Evolutionary conservation across 352 stramenopile species (phyloP).

Genomic region (Phytophthora idaei): DNA sequence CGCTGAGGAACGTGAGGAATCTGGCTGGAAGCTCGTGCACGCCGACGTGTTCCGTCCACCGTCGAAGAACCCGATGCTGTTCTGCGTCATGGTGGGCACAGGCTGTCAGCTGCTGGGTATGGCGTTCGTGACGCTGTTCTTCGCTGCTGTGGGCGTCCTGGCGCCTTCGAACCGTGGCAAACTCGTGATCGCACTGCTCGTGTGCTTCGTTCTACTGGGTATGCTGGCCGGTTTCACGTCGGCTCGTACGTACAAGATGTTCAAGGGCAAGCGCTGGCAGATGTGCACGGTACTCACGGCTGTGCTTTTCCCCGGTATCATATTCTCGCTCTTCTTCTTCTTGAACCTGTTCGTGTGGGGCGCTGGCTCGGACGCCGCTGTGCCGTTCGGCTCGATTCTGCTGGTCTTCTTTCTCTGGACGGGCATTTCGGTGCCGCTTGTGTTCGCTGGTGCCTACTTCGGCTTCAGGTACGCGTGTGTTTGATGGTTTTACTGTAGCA

Average conservation of each 20-base stretch:
- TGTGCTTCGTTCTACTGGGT: conserved; percentile 98
- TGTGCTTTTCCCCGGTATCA: conserved; percentile 96
- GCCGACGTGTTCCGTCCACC: conserved; percentile 99
- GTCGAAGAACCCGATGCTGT: conserved; percentile 94
- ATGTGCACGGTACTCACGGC: conserved; percentile 95
- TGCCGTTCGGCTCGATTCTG: conserved; percentile 98
- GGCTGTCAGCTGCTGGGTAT: conserved; percentile 98
- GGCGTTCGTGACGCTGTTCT: conserved; percentile 96
- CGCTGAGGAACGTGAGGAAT: conserved; percentile 98
- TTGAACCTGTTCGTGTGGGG: conserved; percentile 97
- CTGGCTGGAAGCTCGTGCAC: conserved; percentile 99
- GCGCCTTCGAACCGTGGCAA: conserved; percentile 97
- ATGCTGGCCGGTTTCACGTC: conserved; percentile 96
- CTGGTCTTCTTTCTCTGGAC: conserved; percentile 99
- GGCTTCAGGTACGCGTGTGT: conserved; percentile 92
- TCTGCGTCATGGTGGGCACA: conserved; percentile 97
- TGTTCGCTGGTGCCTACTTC: conserved; percentile 99
- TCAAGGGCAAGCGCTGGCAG: conserved; percentile 99
- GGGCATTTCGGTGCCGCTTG: conserved; percentile 97
- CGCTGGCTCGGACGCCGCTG: conserved; percentile 91
- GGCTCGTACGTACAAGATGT: conserved; percentile 99
- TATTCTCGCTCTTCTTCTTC: conserved; percentile 97
- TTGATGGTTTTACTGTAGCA: not conserved
- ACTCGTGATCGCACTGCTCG: conserved; percentile 97
- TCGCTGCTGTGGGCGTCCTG: conserved; percentile 96